phyloP scores from a whole-genome alignment of 495 filamentous ascomycete species.

The Aspergillus asperescens region DNA sequence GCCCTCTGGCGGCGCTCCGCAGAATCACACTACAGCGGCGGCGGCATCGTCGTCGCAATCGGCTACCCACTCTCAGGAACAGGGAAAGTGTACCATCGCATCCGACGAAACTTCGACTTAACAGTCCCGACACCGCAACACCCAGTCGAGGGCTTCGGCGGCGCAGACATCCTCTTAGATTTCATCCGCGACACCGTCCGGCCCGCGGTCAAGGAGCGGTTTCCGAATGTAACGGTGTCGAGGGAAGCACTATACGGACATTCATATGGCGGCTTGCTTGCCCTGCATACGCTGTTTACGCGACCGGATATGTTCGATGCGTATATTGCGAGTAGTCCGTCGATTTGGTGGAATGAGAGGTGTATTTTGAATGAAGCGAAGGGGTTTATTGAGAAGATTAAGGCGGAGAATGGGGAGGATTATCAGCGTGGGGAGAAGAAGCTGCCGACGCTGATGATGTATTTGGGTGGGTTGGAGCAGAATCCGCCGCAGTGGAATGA shows the following conservation, averaged over 20 bases:
- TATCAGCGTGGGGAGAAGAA: neutral
- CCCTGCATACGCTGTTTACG: slow-evolving; percentile 25
- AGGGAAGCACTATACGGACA: slow-evolving; percentile 25
- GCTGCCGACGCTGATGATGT: slow-evolving; percentile 17
- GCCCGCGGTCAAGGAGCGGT: slow-evolving; percentile 15
- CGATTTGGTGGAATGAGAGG: slow-evolving; percentile 24
- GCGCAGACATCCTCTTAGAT: slow-evolving; percentile 22
- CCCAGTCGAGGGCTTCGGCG: slow-evolving; percentile 14
- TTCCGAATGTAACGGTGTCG: slow-evolving; percentile 11
- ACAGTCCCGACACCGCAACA: slow-evolving; percentile 16
- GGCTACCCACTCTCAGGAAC: slow-evolving; percentile 20
- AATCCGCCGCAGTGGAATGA: slow-evolving; percentile 31
- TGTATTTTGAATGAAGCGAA: slow-evolving; percentile 19
- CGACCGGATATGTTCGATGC: slow-evolving; percentile 21
- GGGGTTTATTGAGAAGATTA: slow-evolving; percentile 10
- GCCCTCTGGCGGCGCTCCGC: slow-evolving; percentile 20
- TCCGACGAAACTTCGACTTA: slow-evolving; percentile 20
- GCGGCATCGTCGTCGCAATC: slow-evolving; percentile 25
- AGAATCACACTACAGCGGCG: slow-evolving; percentile 17
- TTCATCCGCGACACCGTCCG: slow-evolving; percentile 22
- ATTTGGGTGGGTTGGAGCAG: slow-evolving; percentile 32
- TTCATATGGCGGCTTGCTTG: slow-evolving; percentile 25
- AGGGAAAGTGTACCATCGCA: slow-evolving; percentile 17
- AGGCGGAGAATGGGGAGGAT: neutral
- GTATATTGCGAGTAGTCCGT: slow-evolving; percentile 25